Conservation (phyloP, 2,329 filamentous ascomycete genomes). For the Ophiostoma ulmi region DNA sequence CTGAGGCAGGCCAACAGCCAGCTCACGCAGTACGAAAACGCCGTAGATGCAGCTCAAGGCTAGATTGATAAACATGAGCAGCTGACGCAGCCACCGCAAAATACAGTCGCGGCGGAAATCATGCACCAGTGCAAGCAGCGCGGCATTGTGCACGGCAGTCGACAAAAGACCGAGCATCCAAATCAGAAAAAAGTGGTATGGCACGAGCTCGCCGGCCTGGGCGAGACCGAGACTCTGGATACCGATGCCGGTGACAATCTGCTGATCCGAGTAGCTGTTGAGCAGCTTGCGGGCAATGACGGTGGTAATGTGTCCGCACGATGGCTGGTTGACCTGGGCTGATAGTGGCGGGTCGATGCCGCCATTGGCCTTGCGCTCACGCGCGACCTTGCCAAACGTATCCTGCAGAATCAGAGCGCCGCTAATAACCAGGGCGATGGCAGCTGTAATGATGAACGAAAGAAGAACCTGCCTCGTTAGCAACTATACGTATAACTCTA, state of each 20-base stretch:
- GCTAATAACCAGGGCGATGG: conserved; percentile 51
- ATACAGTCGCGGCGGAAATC: conserved; percentile 65
- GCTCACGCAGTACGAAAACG: conserved; percentile 52
- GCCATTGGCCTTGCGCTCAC: conserved; percentile 33
- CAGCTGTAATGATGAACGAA: conserved; percentile 62
- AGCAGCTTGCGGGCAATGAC: conserved; percentile 58
- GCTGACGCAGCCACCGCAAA: conserved; percentile 59
- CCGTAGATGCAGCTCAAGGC: conserved; percentile 53
- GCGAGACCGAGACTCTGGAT: conserved; percentile 60
- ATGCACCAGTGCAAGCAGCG: conserved; percentile 58
- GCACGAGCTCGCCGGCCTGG: conserved; percentile 53
- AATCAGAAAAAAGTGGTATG: conserved; percentile 67
- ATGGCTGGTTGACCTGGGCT: neutral
- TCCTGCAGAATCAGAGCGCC: conserved; percentile 54
- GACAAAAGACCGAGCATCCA: conserved; percentile 63
- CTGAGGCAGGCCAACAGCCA: conserved; percentile 46
- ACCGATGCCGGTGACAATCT: conserved; percentile 64
- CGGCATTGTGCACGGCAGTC: conserved; percentile 61
- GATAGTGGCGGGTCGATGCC: conserved; percentile 33
- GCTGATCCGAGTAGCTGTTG: conserved; percentile 61
- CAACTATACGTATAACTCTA: neutral
- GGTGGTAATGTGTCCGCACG: neutral
- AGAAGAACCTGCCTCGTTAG: conserved; percentile 48
- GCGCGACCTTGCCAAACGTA: conserved; percentile 31
- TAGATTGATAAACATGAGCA: conserved; percentile 62